phyloP scores from a whole-genome alignment of 73 alveolate genomes.

The Tetrahymena malaccensis region DNA sequence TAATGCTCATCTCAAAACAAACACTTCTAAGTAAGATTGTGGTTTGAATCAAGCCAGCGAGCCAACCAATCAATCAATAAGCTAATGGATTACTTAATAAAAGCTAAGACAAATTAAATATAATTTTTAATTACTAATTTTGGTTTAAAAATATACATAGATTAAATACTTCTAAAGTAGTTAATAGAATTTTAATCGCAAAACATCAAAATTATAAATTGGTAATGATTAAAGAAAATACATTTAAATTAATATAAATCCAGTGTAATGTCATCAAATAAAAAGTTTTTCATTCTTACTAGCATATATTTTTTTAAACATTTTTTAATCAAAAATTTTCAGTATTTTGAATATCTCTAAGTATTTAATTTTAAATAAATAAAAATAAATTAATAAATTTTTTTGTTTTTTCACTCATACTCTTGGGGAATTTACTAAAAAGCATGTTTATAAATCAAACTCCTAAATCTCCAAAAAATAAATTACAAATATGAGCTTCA shows the following conservation, averaged over 20 bases:
- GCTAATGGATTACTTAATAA: not conserved
- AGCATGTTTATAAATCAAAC: not conserved
- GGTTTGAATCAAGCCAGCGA: not conserved
- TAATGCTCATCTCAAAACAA: not conserved
- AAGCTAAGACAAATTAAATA: too few species aligned
- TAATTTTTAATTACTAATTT: too few species aligned
- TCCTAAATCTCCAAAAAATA: too few species aligned
- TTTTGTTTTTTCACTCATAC: not conserved
- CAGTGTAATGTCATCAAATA: not conserved
- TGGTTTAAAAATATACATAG: too few species aligned
- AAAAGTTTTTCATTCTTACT: not conserved
- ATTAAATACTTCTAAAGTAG: not conserved
- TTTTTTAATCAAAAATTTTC: not conserved
- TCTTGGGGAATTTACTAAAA: not conserved
- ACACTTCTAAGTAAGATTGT: not conserved
- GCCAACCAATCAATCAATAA: not conserved
- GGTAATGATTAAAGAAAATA: not conserved
- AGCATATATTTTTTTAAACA: not conserved
- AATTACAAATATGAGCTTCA: too few species aligned
- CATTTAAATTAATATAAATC: not conserved
- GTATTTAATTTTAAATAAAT: too few species aligned
- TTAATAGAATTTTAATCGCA: not conserved
- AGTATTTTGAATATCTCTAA: not conserved
- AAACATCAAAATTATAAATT: not conserved
- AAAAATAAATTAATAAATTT: too few species aligned